Evolutionary conservation across 2,329 filamentous ascomycete genomes (phyloP).

Genomic region (Alternaria consortialis): DNA sequence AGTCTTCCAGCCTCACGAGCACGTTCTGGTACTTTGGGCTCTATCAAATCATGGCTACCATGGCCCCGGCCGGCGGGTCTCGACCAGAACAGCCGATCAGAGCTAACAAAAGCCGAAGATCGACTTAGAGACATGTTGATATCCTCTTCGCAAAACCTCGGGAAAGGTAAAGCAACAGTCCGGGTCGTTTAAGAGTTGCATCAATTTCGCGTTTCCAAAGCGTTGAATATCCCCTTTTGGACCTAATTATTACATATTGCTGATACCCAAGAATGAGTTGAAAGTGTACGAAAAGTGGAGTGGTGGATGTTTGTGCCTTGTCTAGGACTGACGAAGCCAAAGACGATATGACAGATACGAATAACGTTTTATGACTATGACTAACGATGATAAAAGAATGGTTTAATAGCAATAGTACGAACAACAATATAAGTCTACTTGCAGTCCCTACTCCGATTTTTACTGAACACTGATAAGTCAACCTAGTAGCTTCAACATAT

Average conservation of each 20-base stretch:
- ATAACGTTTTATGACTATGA: slow-evolving; percentile 8
- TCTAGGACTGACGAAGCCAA: not conserved
- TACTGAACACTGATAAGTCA: not conserved
- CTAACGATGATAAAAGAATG: not conserved
- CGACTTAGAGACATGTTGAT: slow-evolving; percentile 46
- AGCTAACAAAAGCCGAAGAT: slow-evolving; percentile 43
- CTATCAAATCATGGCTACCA: slow-evolving; percentile 48
- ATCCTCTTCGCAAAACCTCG: slow-evolving; percentile 32
- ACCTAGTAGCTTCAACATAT: not conserved
- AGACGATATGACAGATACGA: not conserved
- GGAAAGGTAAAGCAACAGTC: slow-evolving; percentile 40
- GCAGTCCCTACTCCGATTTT: not conserved
- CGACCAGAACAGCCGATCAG: slow-evolving; percentile 26
- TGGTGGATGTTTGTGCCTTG: not conserved
- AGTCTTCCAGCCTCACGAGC: slow-evolving; percentile 32
- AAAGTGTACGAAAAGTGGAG: not conserved
- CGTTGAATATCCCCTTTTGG: not conserved
- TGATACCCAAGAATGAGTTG: slow-evolving; percentile 1
- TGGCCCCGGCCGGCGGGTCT: slow-evolving; percentile 41
- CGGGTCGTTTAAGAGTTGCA: slow-evolving; percentile 27
- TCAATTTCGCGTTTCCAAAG: not conserved
- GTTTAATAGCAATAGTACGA: not conserved
- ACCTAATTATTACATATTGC: not conserved
- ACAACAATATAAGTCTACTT: not conserved
- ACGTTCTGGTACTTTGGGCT: slow-evolving; percentile 43